Evolutionary conservation across 306 rosid species (phyloP), one percentile per base, ranked within the genome.

Genomic region (Pachyrhizus erosus): DNA sequence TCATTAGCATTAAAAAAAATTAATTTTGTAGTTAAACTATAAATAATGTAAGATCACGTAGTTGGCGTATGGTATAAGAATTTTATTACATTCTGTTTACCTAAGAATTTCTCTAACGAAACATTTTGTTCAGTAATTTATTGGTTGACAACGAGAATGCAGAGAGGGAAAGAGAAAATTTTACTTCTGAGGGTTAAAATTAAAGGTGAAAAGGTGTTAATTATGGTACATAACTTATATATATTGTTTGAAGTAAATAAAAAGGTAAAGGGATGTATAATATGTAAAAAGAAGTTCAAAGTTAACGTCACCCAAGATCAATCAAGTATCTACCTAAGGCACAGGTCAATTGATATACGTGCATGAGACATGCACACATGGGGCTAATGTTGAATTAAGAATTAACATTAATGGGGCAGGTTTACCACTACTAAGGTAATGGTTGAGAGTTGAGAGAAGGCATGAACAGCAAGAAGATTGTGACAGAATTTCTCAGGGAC

Each of bases 331-430:
- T 17, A 29, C 11, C 5, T 29, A 11, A 17, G 70, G 45, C 70
- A 7, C 0, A n/a, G 27, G 48, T 34, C 29, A 43, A 62, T 10
- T 43, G 14, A 77, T 51, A 54, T 24, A 76, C 70, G 34, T 88
- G 82, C 83, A 84, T 84, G 84, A 70, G 60, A 82, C 79, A 84
- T 78, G 88, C 88, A 78, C 81, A 77, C 55, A 78, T 74, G 83
- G 39, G 2, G 23, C 15, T 75, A 51, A 55, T 42, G 71, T 67
- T 18, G 76, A 43, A 40, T 57, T 11, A 55, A 69, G 14, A 68
- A 45, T 4, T 23, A 3, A 24, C 20, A 21, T 51, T 52, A 52
- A 24, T n/a, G 68, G 29, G 31, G 18, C 3, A 20, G 66, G 52
- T 49, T 20, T 33, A 37, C 13, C 24, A 37, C 54, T 54, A 54